phyloP scores from a whole-genome alignment of 805 yeast genomes.

The Hanseniaspora thailandica region DNA sequence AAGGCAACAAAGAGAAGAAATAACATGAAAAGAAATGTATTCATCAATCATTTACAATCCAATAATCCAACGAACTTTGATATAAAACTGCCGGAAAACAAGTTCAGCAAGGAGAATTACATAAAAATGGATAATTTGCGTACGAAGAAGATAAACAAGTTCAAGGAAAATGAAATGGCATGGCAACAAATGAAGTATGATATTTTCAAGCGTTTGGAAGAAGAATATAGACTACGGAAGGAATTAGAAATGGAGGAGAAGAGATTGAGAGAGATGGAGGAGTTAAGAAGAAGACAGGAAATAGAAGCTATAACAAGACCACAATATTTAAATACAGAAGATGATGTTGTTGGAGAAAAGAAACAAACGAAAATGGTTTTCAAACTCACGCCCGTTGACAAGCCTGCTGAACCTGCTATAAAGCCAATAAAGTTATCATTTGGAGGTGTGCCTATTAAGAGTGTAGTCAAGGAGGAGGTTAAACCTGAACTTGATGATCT shows the following conservation, averaged over 20 bases:
- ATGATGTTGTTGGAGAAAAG: background rate
- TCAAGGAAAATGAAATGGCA: slow-evolving; percentile 8
- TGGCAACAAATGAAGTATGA: slow-evolving; percentile 13
- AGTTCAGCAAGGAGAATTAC: slow-evolving; percentile 6
- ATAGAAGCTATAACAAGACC: background rate
- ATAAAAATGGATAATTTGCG: background rate
- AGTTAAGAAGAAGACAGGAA: slow-evolving; percentile 2
- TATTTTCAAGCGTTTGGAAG: background rate
- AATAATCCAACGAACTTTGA: background rate
- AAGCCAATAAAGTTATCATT: slow-evolving; percentile 3
- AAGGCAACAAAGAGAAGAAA: background rate
- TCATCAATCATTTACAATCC: background rate
- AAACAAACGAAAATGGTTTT: slow-evolving; percentile 8
- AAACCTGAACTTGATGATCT: background rate
- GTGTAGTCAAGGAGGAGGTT: background rate
- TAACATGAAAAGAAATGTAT: slow-evolving; percentile 6
- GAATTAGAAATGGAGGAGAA: slow-evolving; percentile 10
- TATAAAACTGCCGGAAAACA: slow-evolving; percentile 1
- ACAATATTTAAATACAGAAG: background rate
- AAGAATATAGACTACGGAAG: slow-evolving; percentile 2
- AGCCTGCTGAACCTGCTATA: background rate
- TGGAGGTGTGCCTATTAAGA: background rate
- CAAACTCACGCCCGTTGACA: background rate
- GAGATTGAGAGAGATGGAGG: slow-evolving; percentile 4
- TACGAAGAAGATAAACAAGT: slow-evolving; percentile 5